Percentiles rank a stretch among this genome's conserved stretches.
These are phyloP conservation scores for Earliella scabrosa DNA, from an alignment of 1,284 basidiomycete species.

Conservation along the genomic window DNA sequence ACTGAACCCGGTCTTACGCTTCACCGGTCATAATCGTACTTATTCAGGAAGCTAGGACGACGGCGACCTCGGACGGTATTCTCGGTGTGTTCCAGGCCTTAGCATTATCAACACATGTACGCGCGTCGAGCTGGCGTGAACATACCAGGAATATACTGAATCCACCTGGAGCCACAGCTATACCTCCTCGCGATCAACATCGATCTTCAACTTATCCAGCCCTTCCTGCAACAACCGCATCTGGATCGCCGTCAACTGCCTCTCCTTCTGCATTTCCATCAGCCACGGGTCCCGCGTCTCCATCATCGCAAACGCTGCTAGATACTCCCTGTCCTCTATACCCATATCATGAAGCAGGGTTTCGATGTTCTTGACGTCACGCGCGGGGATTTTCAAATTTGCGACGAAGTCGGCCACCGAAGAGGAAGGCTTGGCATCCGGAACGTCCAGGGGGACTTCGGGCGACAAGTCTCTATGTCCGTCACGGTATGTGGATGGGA, in stretches of 20 bases:
- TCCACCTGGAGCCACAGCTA: too few relatives aligned
- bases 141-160: too few relatives aligned
- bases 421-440: background rate
- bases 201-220: background rate
- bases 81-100: too few relatives aligned
- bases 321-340: background rate
- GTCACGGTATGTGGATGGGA: too few relatives aligned
- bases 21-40: too few relatives aligned
- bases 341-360: background rate
- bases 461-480: background rate
- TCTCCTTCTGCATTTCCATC: background rate
- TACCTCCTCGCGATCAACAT: too few relatives aligned
- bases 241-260: constrained; percentile 3
- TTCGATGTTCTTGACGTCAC: constrained; percentile 1
- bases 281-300: constrained; percentile 9
- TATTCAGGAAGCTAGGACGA: too few relatives aligned
- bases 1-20: too few relatives aligned
- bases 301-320: constrained; percentile 6
- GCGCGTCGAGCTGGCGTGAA: too few relatives aligned
- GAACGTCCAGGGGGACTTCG: background rate
- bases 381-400: background rate
- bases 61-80: too few relatives aligned
- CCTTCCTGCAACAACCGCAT: constrained; percentile 9
- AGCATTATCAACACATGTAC: too few relatives aligned
- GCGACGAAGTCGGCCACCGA: background rate